Conservation (phyloP, 2,329 filamentous ascomycete species). For the Seiridium cupressi region DNA sequence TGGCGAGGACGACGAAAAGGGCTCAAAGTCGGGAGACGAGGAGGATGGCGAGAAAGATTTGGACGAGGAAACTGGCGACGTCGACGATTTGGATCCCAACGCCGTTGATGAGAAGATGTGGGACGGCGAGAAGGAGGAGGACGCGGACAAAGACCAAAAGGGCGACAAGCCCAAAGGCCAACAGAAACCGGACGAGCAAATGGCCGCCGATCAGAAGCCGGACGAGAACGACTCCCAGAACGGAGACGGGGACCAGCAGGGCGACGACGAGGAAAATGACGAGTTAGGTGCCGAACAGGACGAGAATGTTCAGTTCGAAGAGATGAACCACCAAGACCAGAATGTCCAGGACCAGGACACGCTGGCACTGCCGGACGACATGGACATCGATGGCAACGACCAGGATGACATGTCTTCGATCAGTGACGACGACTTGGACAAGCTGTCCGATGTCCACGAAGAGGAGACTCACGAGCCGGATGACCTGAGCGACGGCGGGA, state of each 20-base stretch:
- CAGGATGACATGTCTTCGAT: slow-evolving; percentile 50
- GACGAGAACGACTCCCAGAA: slow-evolving; percentile 57
- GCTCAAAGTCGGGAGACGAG: slow-evolving; percentile 60
- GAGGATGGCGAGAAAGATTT: slow-evolving; percentile 71
- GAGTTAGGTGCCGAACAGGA: slow-evolving; percentile 59
- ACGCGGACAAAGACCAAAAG: slow-evolving; percentile 80
- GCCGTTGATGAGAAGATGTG: slow-evolving; percentile 99
- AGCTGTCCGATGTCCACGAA: slow-evolving; percentile 53
- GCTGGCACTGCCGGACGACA: slow-evolving; percentile 81
- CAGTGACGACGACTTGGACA: slow-evolving; percentile 57
- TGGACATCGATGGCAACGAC: slow-evolving; percentile 74
- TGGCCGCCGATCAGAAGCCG: slow-evolving; percentile 47
- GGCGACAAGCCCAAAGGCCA: slow-evolving; percentile 70
- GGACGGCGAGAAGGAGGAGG: slow-evolving; percentile 81
- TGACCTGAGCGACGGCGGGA: slow-evolving; percentile 35
- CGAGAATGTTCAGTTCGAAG: slow-evolving; percentile 54
- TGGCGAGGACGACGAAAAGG: slow-evolving; percentile 57
- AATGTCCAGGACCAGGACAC: slow-evolving; percentile 80
- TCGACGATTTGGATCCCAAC: slow-evolving; percentile 85
- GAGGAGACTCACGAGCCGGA: slow-evolving; percentile 32
- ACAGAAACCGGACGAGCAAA: slow-evolving; percentile 62
- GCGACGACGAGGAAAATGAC: slow-evolving; percentile 53
- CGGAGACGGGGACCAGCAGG: slow-evolving; percentile 38
- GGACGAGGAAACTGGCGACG: slow-evolving; percentile 86
- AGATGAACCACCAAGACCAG: slow-evolving; percentile 63